Conservation (phyloP, 148 eudicot genomes). For the Camellia lanceoleosa region DNA sequence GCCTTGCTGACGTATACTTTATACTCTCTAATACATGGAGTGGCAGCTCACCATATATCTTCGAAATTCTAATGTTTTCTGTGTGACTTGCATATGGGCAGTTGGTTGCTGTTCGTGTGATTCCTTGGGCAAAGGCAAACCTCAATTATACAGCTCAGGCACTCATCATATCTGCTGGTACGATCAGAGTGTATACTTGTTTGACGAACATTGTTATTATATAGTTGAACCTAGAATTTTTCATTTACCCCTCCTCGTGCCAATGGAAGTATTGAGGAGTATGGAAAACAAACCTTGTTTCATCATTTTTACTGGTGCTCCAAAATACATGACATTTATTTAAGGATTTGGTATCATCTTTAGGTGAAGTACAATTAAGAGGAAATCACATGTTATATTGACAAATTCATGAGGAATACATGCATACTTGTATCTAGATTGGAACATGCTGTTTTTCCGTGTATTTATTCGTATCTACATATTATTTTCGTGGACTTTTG, state of each 20-base stretch:
- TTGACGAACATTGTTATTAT: neutral
- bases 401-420: neutral
- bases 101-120: conserved; percentile 36
- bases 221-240: neutral
- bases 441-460: neutral
- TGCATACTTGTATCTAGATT: neutral
- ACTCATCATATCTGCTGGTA: conserved; percentile 90
- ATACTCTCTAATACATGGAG: neutral
- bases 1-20: neutral
- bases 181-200: neutral
- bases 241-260: neutral
- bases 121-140: conserved; percentile 97
- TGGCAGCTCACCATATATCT: neutral
- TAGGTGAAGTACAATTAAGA: neutral
- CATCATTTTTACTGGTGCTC: neutral
- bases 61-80: conserved; percentile 2
- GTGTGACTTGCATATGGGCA: neutral
- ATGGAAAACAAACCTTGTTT: neutral
- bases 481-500: neutral
- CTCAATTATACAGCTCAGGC: conserved; percentile 90
- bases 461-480: neutral
- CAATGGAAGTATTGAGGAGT: neutral
- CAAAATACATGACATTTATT: neutral
- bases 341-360: neutral
- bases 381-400: neutral